These are phyloP conservation scores for Taphrina wiesneri DNA, from an alignment of 1,139 yeast genomes.

Conservation along the genomic window DNA sequence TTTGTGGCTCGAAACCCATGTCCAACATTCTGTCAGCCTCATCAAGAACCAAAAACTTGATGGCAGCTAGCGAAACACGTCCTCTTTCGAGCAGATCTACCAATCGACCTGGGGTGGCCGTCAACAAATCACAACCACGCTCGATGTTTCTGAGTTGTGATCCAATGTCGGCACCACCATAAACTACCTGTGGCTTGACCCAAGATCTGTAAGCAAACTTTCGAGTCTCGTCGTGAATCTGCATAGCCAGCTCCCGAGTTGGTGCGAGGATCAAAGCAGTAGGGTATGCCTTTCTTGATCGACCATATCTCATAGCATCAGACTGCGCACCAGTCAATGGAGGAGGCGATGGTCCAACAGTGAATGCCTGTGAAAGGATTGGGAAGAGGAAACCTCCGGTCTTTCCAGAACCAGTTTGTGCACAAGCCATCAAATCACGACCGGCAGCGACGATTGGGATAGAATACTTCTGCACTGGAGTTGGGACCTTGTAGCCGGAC, in stretches of 20 bases:
- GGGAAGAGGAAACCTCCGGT: conserved; percentile 99
- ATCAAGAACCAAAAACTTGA: conserved; percentile 90
- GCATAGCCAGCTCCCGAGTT: conserved; percentile 97
- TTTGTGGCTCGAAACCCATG: conserved; percentile 99
- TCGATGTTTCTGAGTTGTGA: conserved; percentile 84
- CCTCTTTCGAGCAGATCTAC: conserved; percentile 96
- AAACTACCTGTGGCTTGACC: conserved; percentile 95
- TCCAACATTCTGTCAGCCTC: conserved; percentile 99
- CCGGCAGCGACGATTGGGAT: conserved; percentile 94
- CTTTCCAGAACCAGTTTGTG: conserved; percentile 99
- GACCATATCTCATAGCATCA: conserved; percentile 49
- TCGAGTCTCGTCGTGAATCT: conserved; percentile 92
- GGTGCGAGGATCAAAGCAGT: conserved; percentile 96
- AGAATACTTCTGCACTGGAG: conserved; percentile 98
- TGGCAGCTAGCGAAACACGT: conserved; percentile 80
- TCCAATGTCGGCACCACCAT: conserved; percentile 97
- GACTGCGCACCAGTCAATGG: conserved; percentile 50
- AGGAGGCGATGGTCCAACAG: conserved; percentile 76
- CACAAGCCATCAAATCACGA: conserved; percentile 99
- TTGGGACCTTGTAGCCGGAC: conserved; percentile 91
- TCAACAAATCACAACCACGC: conserved; percentile 91
- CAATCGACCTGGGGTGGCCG: conserved; percentile 99
- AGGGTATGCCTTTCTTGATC: conserved; percentile 76
- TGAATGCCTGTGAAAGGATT: conserved; percentile 85
- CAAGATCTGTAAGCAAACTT: conserved; percentile 97